These are phyloP conservation scores for Talaromyces albobiverticillius DNA, from an alignment of 2,329 filamentous ascomycete genomes.

Conservation along the genomic window DNA sequence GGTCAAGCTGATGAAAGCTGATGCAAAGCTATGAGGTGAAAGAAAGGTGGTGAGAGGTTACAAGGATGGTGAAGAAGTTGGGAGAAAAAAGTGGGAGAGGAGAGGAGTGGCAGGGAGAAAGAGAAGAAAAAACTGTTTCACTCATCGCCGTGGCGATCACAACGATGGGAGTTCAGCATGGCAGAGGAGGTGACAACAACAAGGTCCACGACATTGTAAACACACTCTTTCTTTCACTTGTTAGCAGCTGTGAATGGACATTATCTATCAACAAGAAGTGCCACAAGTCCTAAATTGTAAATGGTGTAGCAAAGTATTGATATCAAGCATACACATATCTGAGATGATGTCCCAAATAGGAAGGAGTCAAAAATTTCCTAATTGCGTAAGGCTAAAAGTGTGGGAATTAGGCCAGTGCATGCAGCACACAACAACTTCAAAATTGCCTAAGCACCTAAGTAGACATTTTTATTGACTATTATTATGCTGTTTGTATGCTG, in stretches of 20 bases:
- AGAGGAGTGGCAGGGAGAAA: not conserved
- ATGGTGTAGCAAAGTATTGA: not conserved
- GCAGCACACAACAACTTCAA: too few relatives aligned
- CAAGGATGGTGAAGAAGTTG: not conserved
- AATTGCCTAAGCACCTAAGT: too few relatives aligned
- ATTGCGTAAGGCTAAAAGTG: constrained; percentile 9
- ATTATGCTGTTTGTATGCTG: too few relatives aligned
- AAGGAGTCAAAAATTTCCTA: constrained; percentile 8
- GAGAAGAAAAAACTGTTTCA: not conserved
- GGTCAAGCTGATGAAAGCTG: too few relatives aligned
- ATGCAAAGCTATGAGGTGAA: too few relatives aligned
- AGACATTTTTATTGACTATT: too few relatives aligned
- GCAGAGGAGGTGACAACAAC: not conserved
- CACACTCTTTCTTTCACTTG: too few relatives aligned
- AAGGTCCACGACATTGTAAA: too few relatives aligned
- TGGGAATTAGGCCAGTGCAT: not conserved
- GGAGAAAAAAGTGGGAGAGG: not conserved
- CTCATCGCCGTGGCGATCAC: constrained; percentile 8
- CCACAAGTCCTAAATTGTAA: not conserved
- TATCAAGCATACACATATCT: not conserved
- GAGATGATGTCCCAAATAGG: constrained; percentile 9
- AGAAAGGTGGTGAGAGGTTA: too few relatives aligned
- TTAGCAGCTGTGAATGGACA: too few relatives aligned
- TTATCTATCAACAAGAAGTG: not conserved
- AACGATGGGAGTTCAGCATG: not conserved